Base-by-base conservation (phyloP, 2,329 filamentous ascomycete species). In the Alternaria arbusti region DNA sequence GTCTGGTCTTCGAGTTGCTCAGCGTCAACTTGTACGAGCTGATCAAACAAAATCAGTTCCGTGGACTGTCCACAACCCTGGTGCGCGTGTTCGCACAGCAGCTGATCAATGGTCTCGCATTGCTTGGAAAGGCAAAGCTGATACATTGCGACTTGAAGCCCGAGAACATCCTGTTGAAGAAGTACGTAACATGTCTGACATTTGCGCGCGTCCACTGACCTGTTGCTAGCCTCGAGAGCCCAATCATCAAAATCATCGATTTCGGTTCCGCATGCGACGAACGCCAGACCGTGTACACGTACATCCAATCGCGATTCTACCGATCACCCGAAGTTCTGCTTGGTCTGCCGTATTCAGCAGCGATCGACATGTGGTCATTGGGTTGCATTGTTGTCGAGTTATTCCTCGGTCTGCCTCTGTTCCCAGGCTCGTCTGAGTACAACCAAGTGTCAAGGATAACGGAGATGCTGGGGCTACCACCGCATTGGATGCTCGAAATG, bases 231-330 rank as follows among this genome's bases (percentile, higher is more conserved):
- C 89, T 99, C 45, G 96, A 99, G 80, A 98, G 95, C 74, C 96
- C 96, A 4, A 98, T 99, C 71, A 99, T 99, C 86, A 99, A 99
- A 81, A 97, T 99, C 75, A 99, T 99, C 79, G 96, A 99, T 85
- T 99, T 99, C 78, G 96, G 96, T 46, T 99, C 96, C 40, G 96
- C 96, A 13, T 99, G 96, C 80, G 96, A 99, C 79, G 96, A 99
- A 82, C 90, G 96, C 54, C 96, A 99, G 80, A 99, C 96, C 0
- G 96, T 99, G 26, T 99, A 99, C 80, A 99, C 96, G 6, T 99
- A 99, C 79, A 99, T 99, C 65, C 96, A 99, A 80, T 99, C 96
- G 10, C 88, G 96, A 72, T 99, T 99, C 82, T 99, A 99, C 82
- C 90, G 96, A 68, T 99, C 96, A 0, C 96, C 96, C 1, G 96